Conservation (phyloP, 2,329 filamentous ascomycete species). For the Trichoderma sp. region DNA sequence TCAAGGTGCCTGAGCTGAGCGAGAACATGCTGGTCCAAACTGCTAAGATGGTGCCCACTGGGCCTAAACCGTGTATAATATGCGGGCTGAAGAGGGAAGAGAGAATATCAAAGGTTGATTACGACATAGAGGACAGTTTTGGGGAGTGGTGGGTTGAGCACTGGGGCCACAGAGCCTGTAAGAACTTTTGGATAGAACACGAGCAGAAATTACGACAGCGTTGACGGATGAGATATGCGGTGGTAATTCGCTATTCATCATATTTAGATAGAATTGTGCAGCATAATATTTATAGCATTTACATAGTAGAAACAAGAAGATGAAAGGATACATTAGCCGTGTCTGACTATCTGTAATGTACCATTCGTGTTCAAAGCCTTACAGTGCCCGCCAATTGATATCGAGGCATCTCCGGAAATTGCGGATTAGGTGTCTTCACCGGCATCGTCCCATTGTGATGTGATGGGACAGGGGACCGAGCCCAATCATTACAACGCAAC, state of each 20-base stretch:
- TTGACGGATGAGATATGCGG: constrained; percentile 34
- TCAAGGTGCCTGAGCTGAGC: constrained; percentile 67
- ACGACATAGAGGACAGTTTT: constrained; percentile 82
- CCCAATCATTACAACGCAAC: neutral
- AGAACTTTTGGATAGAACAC: constrained; percentile 81
- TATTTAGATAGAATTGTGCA: neutral
- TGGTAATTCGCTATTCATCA: too few relatives aligned
- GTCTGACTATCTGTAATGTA: neutral
- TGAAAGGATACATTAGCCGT: neutral
- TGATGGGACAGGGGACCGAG: neutral
- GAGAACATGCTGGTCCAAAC: constrained; percentile 67
- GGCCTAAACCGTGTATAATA: constrained; percentile 73
- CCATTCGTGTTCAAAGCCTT: neutral
- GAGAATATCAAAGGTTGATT: constrained; percentile 71
- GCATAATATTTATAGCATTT: neutral
- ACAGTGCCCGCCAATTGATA: neutral
- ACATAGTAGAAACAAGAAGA: neutral
- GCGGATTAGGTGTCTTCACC: neutral
- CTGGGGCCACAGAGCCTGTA: constrained; percentile 77
- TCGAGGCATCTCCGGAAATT: neutral
- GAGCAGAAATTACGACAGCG: constrained; percentile 67
- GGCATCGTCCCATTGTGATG: neutral
- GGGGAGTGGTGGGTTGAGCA: constrained; percentile 96
- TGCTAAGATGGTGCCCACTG: constrained; percentile 70
- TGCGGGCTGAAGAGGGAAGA: constrained; percentile 90